Conservation (phyloP, 2,329 filamentous ascomycete genomes). For the Colletotrichum orbiculare region DNA sequence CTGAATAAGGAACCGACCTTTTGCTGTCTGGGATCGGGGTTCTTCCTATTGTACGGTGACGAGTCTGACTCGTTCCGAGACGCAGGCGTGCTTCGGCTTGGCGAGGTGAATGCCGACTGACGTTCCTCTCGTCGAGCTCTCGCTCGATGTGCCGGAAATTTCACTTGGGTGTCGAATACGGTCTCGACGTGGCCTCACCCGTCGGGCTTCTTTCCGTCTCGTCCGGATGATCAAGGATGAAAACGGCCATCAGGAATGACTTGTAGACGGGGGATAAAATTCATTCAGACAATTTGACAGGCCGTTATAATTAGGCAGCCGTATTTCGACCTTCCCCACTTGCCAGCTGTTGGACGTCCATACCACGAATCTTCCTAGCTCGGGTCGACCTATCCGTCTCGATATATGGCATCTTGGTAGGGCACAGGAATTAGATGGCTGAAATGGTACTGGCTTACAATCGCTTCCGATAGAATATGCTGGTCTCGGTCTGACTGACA, state of each 20-base stretch:
- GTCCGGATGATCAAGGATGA: conserved; percentile 2
- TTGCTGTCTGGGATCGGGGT: background rate
- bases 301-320: conserved; percentile 13
- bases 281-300: background rate
- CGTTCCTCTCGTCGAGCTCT: too few relatives aligned
- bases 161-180: too few relatives aligned
- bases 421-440: too few relatives aligned
- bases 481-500: too few relatives aligned
- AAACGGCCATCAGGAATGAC: background rate
- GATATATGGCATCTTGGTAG: too few relatives aligned
- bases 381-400: background rate
- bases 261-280: background rate
- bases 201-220: background rate
- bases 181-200: background rate
- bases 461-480: too few relatives aligned
- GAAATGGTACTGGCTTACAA: too few relatives aligned
- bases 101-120: too few relatives aligned
- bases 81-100: conserved; percentile 1
- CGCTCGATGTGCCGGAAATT: too few relatives aligned
- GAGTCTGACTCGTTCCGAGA: conserved; percentile 4
- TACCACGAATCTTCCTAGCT: background rate
- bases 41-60: background rate
- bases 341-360: conserved; percentile 2
- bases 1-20: conserved; percentile 4
- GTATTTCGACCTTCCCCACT: conserved; percentile 14